phyloP scores from a whole-genome alignment of 2,329 filamentous ascomycete genomes.

The Calonectria pauciramosa region DNA sequence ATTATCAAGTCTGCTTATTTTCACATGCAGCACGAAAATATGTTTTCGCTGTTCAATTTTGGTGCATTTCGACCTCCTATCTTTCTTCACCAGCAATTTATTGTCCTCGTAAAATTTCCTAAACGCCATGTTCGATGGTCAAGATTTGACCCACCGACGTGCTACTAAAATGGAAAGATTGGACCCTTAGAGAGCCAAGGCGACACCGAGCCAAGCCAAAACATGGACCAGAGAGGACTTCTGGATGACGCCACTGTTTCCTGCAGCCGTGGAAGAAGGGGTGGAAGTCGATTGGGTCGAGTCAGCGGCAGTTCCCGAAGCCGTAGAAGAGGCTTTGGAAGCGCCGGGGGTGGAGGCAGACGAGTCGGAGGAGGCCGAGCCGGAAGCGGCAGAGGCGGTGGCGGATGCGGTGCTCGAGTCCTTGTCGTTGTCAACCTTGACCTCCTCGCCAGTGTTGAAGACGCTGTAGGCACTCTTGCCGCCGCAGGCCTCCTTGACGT shows the following conservation, averaged over 20 bases:
- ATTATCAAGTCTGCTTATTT: not conserved
- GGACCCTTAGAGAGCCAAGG: not conserved
- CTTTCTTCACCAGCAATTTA: not conserved
- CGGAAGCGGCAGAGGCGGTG: not conserved
- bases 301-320: not conserved
- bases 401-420: not conserved
- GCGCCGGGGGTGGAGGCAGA: not conserved
- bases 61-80: not conserved
- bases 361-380: not conserved
- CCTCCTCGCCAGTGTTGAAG: conserved; percentile 19
- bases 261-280: not conserved
- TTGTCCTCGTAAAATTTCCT: not conserved
- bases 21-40: not conserved
- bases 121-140: not conserved
- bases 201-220: not conserved
- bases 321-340: not conserved
- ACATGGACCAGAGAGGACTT: not conserved
- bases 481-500: conserved; percentile 26
- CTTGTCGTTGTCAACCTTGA: conserved; percentile 10
- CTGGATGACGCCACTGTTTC: not conserved
- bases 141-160: no score
- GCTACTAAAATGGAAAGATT: not conserved
- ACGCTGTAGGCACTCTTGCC: conserved; percentile 27
- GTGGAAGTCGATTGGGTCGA: not conserved
- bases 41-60: not conserved